phyloP scores from a whole-genome alignment of 2,329 filamentous ascomycete genomes.

The Fusarium sublunatum region DNA sequence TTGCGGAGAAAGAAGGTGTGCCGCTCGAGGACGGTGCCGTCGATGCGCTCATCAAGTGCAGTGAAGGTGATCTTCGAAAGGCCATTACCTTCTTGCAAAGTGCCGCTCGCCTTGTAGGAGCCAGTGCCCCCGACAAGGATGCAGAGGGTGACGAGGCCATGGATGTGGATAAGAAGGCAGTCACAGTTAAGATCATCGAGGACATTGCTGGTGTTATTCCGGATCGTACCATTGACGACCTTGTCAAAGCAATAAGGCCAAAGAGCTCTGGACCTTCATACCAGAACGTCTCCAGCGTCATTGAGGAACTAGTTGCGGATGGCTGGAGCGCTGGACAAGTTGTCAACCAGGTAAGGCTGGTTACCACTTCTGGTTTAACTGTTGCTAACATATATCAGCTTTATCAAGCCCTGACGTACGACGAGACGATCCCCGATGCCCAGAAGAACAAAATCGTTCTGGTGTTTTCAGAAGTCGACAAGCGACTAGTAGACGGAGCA shows the following conservation, averaged over 20 bases:
- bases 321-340: conserved; percentile 96
- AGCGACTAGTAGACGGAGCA: conserved; percentile 91
- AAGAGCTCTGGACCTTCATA: conserved; percentile 73
- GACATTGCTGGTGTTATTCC: conserved; percentile 98
- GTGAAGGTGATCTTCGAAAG: conserved; percentile 93
- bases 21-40: conserved; percentile 80
- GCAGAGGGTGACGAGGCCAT: conserved; percentile 69
- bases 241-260: conserved; percentile 82
- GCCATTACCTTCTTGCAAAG: conserved; percentile 97
- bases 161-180: conserved; percentile 67
- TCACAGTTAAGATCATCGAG: conserved; percentile 85
- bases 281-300: conserved; percentile 77
- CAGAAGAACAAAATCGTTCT: conserved; percentile 93
- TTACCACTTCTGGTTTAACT: neutral
- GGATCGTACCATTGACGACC: conserved; percentile 72
- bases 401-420: conserved; percentile 84
- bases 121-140: conserved; percentile 62
- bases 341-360: conserved; percentile 73
- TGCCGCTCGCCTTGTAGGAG: conserved; percentile 87
- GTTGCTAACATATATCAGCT: conserved; percentile 60
- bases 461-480: conserved; percentile 93
- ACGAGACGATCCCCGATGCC: conserved; percentile 83
- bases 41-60: conserved; percentile 85
- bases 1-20: conserved; percentile 83
- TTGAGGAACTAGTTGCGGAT: conserved; percentile 93